These are phyloP conservation scores for Amphibolis antarctica DNA, from an alignment of 106 monocot species.

Conservation along the genomic window DNA sequence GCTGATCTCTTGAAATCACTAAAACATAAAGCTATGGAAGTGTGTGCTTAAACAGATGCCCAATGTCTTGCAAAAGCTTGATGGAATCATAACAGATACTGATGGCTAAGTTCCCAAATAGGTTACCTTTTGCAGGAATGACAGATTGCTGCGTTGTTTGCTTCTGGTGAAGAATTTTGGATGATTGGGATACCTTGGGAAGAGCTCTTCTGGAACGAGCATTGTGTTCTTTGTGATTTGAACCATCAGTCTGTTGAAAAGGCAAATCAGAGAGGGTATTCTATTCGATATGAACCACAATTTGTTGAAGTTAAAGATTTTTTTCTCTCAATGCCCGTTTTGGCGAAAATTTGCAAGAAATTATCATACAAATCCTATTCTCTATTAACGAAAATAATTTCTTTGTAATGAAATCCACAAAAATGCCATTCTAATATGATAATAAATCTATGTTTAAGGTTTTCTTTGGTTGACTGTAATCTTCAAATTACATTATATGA, in stretches of 20 bases:
- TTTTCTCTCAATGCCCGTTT: too few species aligned
- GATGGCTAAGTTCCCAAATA: not conserved
- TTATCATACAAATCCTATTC: not conserved
- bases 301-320: not conserved
- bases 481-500: too few species aligned
- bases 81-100: not conserved
- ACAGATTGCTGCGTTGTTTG: not conserved
- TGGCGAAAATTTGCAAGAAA: not conserved
- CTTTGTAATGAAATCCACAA: too few species aligned
- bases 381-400: too few species aligned
- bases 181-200: not conserved
- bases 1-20: too few species aligned
- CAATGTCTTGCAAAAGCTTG: too few species aligned
- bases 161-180: not conserved
- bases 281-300: too few species aligned
- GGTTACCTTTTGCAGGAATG: slow-evolving; percentile 5
- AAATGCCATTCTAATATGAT: too few species aligned
- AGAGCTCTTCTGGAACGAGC: not conserved
- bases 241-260: not conserved
- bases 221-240: not conserved
- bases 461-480: too few species aligned
- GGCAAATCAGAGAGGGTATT: not conserved
- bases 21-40: too few species aligned
- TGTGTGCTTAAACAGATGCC: too few species aligned
- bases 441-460: too few species aligned